These are phyloP conservation scores for Berberis thunbergii DNA, from an alignment of 164 flowering plant genomes.

Conservation along the genomic window DNA sequence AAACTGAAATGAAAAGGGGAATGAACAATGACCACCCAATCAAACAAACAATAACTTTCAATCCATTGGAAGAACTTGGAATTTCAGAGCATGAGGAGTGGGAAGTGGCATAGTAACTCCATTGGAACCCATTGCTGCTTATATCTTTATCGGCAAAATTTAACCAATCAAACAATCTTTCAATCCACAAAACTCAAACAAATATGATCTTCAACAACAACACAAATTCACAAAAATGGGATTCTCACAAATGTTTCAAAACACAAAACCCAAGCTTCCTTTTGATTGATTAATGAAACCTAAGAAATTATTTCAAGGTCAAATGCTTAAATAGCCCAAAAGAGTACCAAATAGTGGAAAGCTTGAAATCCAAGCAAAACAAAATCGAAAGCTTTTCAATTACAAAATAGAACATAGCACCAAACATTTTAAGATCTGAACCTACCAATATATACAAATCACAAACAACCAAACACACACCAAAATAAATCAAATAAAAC, in stretches of 20 bases:
- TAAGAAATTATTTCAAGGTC: background rate
- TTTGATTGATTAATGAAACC: background rate
- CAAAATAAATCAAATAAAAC: too few relatives aligned
- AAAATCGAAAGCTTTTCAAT: background rate
- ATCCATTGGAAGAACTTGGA: slow-evolving; percentile 49
- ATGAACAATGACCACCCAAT: too few relatives aligned
- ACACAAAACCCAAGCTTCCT: background rate
- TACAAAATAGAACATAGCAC: background rate
- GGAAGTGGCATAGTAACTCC: slow-evolving; percentile 54
- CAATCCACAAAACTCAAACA: background rate
- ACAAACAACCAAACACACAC: too few relatives aligned
- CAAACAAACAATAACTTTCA: too few relatives aligned
- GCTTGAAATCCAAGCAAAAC: background rate
- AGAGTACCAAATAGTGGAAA: background rate
- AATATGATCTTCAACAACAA: background rate
- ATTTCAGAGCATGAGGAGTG: slow-evolving; percentile 53
- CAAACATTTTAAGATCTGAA: background rate
- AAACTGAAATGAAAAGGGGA: too few relatives aligned
- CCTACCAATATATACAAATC: background rate
- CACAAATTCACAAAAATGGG: background rate
- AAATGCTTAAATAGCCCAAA: background rate
- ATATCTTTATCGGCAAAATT: background rate
- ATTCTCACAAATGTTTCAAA: background rate
- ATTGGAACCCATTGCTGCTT: background rate
- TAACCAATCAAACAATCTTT: background rate